phyloP scores from a whole-genome alignment of 495 filamentous ascomycete genomes.

The Chaetomidium leptoderma region DNA sequence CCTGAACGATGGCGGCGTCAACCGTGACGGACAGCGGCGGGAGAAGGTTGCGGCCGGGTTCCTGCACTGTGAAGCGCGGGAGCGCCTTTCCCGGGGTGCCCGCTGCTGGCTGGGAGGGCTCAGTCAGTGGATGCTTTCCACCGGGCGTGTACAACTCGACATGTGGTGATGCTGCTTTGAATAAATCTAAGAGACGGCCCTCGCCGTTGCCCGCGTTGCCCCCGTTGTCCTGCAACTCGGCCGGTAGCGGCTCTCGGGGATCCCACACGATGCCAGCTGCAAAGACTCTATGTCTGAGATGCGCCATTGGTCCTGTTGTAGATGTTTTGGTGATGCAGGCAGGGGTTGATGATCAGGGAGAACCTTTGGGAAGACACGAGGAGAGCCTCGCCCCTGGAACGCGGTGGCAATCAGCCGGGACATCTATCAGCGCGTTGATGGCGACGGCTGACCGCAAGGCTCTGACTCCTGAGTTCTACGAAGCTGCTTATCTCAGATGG shows the following conservation, averaged over 20 bases:
- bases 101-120: background rate
- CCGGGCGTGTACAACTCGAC: background rate
- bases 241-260: constrained; percentile 14
- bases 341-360: too few relatives aligned
- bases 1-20: constrained; percentile 18
- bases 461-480: too few relatives aligned
- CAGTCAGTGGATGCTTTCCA: background rate
- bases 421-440: background rate
- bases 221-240: background rate
- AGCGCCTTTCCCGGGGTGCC: background rate
- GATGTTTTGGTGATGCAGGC: background rate
- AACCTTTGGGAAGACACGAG: background rate
- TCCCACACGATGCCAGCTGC: constrained; percentile 15
- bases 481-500: background rate
- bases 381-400: too few relatives aligned
- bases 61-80: constrained; percentile 9
- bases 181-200: too few relatives aligned
- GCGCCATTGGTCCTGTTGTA: background rate
- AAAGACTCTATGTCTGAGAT: background rate
- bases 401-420: background rate
- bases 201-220: background rate
- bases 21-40: constrained; percentile 17
- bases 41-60: constrained; percentile 13
- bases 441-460: background rate
- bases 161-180: too few relatives aligned